Evolutionary conservation across 2,329 filamentous ascomycete species (phyloP).

Genomic region (Trichoderma lentiforme): DNA sequence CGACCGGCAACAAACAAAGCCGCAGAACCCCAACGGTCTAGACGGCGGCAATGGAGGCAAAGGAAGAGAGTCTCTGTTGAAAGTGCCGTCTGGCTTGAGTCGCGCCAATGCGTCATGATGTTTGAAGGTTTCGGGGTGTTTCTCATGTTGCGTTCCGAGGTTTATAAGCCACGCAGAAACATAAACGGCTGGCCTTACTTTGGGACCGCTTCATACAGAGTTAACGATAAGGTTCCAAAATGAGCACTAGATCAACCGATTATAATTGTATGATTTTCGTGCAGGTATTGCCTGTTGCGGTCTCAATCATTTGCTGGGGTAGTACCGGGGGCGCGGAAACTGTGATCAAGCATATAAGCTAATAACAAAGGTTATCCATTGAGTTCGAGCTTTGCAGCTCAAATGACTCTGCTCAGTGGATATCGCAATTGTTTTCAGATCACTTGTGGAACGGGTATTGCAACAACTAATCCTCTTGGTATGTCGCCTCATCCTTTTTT

Average conservation of each 20-base stretch:
- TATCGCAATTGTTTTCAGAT: not conserved
- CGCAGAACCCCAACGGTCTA: not conserved
- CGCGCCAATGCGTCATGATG: slow-evolving; percentile 3
- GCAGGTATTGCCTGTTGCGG: not conserved
- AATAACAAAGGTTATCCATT: not conserved
- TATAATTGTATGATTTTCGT: not conserved
- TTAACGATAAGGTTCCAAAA: not conserved
- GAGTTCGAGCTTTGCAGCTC: not conserved
- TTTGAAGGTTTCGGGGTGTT: not conserved
- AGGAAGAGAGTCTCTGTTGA: not conserved
- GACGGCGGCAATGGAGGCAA: not conserved
- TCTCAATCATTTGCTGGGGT: not conserved
- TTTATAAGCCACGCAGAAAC: not conserved
- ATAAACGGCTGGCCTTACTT: not conserved
- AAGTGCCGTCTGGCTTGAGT: not conserved
- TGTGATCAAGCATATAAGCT: not conserved
- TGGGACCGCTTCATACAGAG: not conserved
- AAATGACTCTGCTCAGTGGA: not conserved
- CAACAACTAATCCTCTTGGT: not conserved
- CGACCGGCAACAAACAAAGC: slow-evolving; percentile 20
- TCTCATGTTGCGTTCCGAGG: not conserved
- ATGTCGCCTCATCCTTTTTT: not conserved
- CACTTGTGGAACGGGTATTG: not conserved
- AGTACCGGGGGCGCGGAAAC: not conserved
- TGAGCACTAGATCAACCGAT: not conserved